Conservation (phyloP, 257 asterid species). For the Eustoma russellianum region DNA sequence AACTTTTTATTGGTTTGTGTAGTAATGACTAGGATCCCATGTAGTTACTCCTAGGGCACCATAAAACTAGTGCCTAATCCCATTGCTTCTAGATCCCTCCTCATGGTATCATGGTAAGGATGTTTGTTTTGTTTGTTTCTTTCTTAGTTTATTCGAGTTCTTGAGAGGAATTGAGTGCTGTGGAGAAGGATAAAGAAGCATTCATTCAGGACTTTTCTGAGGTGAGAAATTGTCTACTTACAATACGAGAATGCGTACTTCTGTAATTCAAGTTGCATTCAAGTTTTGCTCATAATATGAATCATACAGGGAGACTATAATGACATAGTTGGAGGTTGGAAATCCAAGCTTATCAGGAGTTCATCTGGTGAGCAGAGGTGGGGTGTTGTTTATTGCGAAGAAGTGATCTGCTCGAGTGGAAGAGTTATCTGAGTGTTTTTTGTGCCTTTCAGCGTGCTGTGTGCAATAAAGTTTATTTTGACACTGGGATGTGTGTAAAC, state of each 20-base stretch:
- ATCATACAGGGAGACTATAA: constrained; percentile 39
- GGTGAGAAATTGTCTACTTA: constrained; percentile 27
- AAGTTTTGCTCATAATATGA: neutral
- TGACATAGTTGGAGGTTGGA: constrained; percentile 85
- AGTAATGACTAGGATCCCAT: no score
- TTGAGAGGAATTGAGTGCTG: constrained; percentile 58
- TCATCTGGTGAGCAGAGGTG: constrained; percentile 93
- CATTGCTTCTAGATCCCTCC: neutral
- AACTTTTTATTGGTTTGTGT: no score
- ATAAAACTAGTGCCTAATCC: no score
- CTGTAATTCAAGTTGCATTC: neutral
- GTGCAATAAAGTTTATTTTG: neutral
- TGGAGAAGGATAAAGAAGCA: constrained; percentile 67
- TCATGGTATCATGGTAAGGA: neutral
- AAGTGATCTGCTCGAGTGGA: constrained; percentile 34
- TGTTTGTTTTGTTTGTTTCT: neutral
- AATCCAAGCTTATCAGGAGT: constrained; percentile 63
- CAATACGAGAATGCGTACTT: neutral
- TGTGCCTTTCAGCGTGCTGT: neutral
- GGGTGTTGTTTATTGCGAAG: constrained; percentile 85
- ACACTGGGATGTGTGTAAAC: neutral
- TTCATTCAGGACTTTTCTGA: constrained; percentile 77
- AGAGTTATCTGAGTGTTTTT: neutral
- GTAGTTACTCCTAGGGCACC: no score
- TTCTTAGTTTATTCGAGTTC: constrained; percentile 67